phyloP scores from a whole-genome alignment of 768 basidiomycete genomes.

The Panaeolus papilionaceus region DNA sequence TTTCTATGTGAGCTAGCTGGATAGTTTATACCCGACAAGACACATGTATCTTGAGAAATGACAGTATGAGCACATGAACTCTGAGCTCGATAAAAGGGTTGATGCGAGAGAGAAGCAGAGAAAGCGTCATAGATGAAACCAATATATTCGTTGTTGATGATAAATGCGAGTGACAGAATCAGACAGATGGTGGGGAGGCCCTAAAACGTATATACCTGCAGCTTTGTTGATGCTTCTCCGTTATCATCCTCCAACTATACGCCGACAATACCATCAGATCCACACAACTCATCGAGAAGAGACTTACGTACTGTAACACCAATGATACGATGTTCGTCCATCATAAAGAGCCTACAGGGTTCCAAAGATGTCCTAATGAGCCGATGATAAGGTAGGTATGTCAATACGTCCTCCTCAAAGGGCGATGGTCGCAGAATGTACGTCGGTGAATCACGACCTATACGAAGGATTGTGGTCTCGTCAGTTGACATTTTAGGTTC shows the following conservation, averaged over 20 bases:
- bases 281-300: too few relatives aligned
- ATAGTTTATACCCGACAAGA: too few relatives aligned
- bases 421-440: neutral
- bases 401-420: neutral
- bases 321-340: neutral
- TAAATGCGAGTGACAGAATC: neutral
- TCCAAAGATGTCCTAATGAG: neutral
- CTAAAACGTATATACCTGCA: neutral
- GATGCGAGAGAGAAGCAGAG: too few relatives aligned
- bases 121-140: too few relatives aligned
- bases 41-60: too few relatives aligned
- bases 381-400: neutral
- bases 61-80: too few relatives aligned
- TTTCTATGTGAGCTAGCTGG: too few relatives aligned
- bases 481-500: neutral
- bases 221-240: neutral
- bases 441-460: neutral
- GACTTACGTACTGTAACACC: neutral
- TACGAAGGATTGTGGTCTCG: neutral
- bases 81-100: too few relatives aligned
- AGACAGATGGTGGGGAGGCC: neutral
- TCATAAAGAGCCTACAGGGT: neutral
- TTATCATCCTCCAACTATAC: neutral
- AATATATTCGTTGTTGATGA: too few relatives aligned
- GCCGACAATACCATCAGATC: neutral